phyloP scores from a whole-genome alignment of 257 asterid species.

The Solanum boliviense region DNA sequence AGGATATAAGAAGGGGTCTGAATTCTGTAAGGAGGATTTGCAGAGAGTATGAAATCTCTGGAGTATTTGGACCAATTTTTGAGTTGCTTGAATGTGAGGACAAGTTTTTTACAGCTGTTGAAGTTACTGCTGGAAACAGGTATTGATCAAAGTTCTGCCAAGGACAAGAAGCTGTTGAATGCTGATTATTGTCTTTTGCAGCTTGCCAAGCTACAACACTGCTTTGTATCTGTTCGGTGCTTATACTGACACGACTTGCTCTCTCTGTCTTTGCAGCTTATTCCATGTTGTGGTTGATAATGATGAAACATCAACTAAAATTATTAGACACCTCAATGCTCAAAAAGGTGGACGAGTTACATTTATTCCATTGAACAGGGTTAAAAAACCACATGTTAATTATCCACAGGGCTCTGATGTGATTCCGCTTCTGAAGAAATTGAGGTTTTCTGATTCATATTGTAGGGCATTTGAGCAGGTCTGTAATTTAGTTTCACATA shows the following conservation, averaged over 20 bases:
- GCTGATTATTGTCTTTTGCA: neutral
- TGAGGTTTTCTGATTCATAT: slow-evolving; percentile 45
- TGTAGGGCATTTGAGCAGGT: slow-evolving; percentile 86
- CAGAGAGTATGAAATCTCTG: slow-evolving; percentile 35
- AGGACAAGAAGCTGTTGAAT: neutral
- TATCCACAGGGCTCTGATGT: slow-evolving; percentile 89
- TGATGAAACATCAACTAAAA: slow-evolving; percentile 83
- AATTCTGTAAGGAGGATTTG: slow-evolving; percentile 76
- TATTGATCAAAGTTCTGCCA: slow-evolving; percentile 4
- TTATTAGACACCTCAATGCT: slow-evolving; percentile 85
- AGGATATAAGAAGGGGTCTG: slow-evolving; percentile 98
- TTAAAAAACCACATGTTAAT: slow-evolving; percentile 59
- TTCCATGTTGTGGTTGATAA: slow-evolving; percentile 89
- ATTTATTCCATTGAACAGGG: slow-evolving; percentile 94
- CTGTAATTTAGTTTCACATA: neutral
- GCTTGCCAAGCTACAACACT: neutral
- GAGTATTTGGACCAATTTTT: slow-evolving; percentile 80
- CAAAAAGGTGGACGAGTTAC: slow-evolving; percentile 98
- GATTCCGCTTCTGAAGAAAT: slow-evolving; percentile 71
- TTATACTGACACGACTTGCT: neutral
- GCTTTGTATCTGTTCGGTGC: neutral
- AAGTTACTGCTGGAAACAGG: slow-evolving; percentile 99
- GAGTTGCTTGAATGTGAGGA: slow-evolving; percentile 95
- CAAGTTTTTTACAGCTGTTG: slow-evolving; percentile 92
- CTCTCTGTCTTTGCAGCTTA: slow-evolving; percentile 43